Base-by-base conservation (phyloP, 139 green algal species). In the Chlamydomonas incerta region DNA sequence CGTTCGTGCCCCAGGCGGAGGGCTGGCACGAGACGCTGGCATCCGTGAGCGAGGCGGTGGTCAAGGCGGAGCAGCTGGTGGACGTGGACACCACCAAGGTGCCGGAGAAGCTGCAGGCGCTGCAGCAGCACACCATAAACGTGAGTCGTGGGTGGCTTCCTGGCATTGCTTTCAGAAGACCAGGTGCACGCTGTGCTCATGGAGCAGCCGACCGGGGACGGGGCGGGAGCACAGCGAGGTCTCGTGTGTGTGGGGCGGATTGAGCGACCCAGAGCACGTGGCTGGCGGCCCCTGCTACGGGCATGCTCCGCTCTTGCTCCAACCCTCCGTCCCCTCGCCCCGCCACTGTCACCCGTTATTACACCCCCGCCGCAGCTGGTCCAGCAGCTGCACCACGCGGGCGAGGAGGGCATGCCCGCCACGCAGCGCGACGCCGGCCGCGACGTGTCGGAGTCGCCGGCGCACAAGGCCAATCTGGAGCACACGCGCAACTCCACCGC, bases 371-470 rank as follows among this genome's bases (percentile, higher is more conserved):
- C 2, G 34, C 79, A 85, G 79, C 68, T 86, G 50, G 80, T 86
- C 2, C 80, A 86, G 67, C 80, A 86, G 69, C 55, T 86, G 80
- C 80, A 86, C 57, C 80, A 86, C 80, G 8, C 9, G n/a, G 79
- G 66, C 11, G 79, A 85, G 79, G 65, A 69, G 26, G 79, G 66
- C 65, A 72, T 72, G 52, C 55, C 79, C 14, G 14, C 21, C 3
- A 20, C 34, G 23, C 68, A 55, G 52, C 79, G 71, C 26, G 26
- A n/a, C 33, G 31, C 24, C 34, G 41, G 62, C 33, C 68, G 75
- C 0, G 80, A 86, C 52, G 80, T 86, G 8, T 80, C 68, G 1
- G 68, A 15, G 21, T 70, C 68, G 8, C 80, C 80, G 11, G 80
- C 80, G 3, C 67, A 71, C 50, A 24, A 50, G 29, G 80, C 80